Conservation (phyloP, 2,329 filamentous ascomycete genomes). For the Helotiales sp. region DNA sequence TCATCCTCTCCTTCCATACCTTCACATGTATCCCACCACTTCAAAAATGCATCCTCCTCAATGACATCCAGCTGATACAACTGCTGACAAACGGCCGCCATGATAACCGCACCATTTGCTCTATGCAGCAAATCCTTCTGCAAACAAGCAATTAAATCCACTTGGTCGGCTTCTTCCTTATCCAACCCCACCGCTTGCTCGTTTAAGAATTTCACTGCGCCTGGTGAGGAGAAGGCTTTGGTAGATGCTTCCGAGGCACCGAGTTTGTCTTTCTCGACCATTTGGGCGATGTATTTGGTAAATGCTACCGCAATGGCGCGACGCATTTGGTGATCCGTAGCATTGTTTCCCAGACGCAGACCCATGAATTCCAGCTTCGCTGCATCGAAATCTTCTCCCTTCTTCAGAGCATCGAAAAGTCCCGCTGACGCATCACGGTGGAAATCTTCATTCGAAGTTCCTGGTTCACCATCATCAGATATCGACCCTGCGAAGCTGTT, state of each 20-base stretch:
- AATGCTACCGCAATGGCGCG: conserved; percentile 84
- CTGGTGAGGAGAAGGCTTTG: conserved; percentile 55
- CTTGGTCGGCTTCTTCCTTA: conserved; percentile 70
- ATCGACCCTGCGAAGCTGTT: conserved; percentile 74
- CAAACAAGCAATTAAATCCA: conserved; percentile 79
- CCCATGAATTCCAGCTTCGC: conserved; percentile 89
- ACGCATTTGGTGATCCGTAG: conserved; percentile 85
- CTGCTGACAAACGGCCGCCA: conserved; percentile 79
- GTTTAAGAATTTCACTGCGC: conserved; percentile 55
- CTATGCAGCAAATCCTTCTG: conserved; percentile 75
- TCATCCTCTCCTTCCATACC: conserved; percentile 61
- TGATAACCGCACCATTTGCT: conserved; percentile 63
- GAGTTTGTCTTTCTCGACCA: conserved; percentile 56
- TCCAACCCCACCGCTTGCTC: conserved; percentile 65
- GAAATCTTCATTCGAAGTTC: conserved; percentile 60
- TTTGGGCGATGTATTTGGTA: conserved; percentile 74
- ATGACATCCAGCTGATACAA: conserved; percentile 82
- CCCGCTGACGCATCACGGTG: conserved; percentile 84
- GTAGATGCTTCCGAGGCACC: conserved; percentile 66
- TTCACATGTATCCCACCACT: conserved; percentile 76
- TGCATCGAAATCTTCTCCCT: conserved; percentile 75
- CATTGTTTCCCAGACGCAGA: conserved; percentile 86
- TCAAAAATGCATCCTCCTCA: conserved; percentile 83
- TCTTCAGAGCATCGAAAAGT: conserved; percentile 81
- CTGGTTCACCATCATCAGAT: conserved; percentile 58